Evolutionary conservation across 345 rosid species (phyloP).

Genomic region (Laguncularia racemosa): DNA sequence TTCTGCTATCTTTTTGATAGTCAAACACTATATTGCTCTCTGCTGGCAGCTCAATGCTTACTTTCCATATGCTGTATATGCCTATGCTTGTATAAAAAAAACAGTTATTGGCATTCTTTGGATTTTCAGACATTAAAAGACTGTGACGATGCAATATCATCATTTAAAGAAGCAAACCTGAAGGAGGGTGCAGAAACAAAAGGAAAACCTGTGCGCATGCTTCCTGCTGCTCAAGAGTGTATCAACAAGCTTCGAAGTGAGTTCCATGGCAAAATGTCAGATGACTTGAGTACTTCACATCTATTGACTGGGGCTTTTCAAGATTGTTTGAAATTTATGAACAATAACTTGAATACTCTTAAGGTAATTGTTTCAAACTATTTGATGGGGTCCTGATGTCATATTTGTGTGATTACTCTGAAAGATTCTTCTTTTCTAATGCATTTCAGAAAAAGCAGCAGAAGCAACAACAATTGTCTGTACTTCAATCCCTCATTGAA

Average conservation of each 20-base stretch:
- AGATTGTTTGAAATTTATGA: slow-evolving; percentile 73
- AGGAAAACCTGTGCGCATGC: slow-evolving; percentile 24
- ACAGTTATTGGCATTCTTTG: background rate
- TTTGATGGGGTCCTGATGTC: background rate
- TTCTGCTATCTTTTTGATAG: too few species aligned
- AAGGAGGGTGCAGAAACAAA: slow-evolving; percentile 25
- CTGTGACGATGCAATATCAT: slow-evolving; percentile 51
- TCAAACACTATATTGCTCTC: too few species aligned
- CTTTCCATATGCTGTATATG: too few species aligned
- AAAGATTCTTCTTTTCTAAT: background rate
- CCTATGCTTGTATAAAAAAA: too few species aligned
- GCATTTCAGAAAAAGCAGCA: slow-evolving; percentile 63
- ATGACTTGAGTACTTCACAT: slow-evolving; percentile 74
- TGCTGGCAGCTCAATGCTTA: too few species aligned
- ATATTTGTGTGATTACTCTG: background rate
- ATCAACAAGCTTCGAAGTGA: slow-evolving; percentile 45
- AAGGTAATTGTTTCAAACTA: slow-evolving; percentile 39
- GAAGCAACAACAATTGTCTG: slow-evolving; percentile 46
- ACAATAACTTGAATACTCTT: slow-evolving; percentile 44
- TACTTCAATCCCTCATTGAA: slow-evolving; percentile 50
- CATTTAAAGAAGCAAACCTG: slow-evolving; percentile 31
- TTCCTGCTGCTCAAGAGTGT: slow-evolving; percentile 46
- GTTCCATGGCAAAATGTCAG: slow-evolving; percentile 63
- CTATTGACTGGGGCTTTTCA: slow-evolving; percentile 76
- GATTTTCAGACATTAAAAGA: slow-evolving; percentile 65